Base-by-base conservation (phyloP, 305 asterid species). In the Fraxinus albicans region DNA sequence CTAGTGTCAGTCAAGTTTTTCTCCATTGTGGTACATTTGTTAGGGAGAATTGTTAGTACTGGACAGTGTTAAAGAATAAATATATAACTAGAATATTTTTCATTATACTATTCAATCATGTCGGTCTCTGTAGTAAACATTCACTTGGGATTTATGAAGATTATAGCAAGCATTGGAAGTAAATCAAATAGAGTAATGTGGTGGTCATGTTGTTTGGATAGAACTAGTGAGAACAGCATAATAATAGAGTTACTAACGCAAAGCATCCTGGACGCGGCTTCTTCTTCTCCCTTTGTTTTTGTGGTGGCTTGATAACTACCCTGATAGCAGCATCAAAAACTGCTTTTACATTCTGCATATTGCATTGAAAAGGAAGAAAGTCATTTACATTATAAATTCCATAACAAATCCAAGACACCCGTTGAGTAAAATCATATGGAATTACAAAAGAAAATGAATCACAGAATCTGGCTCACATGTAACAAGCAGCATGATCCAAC, bases 261-360 rank as follows among this genome's bases (percentile, higher is more conserved):
- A 92, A 74, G 77, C 99, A 95, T 88, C 97, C 97, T 84, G 79
- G 85, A 29, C 90, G 97, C 1, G 84, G 91, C 76, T 88, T 92
- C 81, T 92, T 95, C 97, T 91, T 89, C 84, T 94, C 97, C 89
- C 85, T 90, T 85, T 89, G 98, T 90, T 91, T 93, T 82, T 91
- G 97, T 47, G 95, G 97, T 76, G 99, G 99, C 92, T 95, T 93
- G 91, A 94, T 92, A 58, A 95, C 99, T 72, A 95, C 98, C 87
- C 80, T 91, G 87, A 95, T 94, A 50, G 99, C 97, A 82, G 98
- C 97, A 88, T 95, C 99, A 77, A 95, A 95, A 70, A 95, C 98
- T 80, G 94, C 97, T 90, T 95, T 95, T 80, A 95, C 98, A 81
- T 94, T 95, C 97, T 94, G 93, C 81, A 76, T 19, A 42, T 84